These are phyloP conservation scores for Fonsecaea multimorphosa DNA, from an alignment of 2,329 filamentous ascomycete genomes.

Conservation along the genomic window DNA sequence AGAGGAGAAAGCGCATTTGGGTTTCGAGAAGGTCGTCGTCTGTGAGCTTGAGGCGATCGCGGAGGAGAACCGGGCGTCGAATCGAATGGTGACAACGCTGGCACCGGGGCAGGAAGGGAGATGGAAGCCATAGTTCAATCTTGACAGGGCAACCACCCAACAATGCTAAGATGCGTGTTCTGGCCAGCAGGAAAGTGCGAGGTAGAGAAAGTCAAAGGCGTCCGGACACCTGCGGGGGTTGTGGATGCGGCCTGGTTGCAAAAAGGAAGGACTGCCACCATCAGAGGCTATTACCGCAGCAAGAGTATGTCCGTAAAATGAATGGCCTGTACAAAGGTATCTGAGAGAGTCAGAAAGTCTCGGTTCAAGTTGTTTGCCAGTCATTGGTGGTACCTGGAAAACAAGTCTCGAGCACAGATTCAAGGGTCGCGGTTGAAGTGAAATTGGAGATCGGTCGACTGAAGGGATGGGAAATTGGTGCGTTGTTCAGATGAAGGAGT, in stretches of 20 bases:
- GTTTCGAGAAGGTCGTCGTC: slow-evolving; percentile 35
- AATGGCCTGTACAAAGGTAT: slow-evolving; percentile 28
- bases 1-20: slow-evolving; percentile 34
- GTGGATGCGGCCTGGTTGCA: slow-evolving; percentile 21
- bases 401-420: slow-evolving; percentile 16
- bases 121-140: slow-evolving; percentile 51
- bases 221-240: slow-evolving; percentile 32
- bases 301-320: slow-evolving; percentile 23
- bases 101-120: slow-evolving; percentile 32
- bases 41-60: slow-evolving; percentile 31
- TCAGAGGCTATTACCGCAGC: slow-evolving; percentile 24
- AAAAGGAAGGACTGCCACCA: slow-evolving; percentile 33
- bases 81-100: slow-evolving; percentile 30
- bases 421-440: slow-evolving; percentile 14
- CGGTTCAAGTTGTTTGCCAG: slow-evolving; percentile 10
- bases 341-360: slow-evolving; percentile 7
- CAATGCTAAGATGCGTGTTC: slow-evolving; percentile 16
- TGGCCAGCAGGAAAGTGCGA: slow-evolving; percentile 36
- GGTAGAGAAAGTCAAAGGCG: slow-evolving; percentile 24
- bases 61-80: slow-evolving; percentile 22
- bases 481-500: slow-evolving; percentile 34
- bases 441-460: slow-evolving; percentile 17
- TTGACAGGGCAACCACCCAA: slow-evolving; percentile 53
- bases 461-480: slow-evolving; percentile 23
- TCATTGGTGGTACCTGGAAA: slow-evolving; percentile 19